Conservation (phyloP, 805 yeast species). For the Teunomyces tritomae region DNA sequence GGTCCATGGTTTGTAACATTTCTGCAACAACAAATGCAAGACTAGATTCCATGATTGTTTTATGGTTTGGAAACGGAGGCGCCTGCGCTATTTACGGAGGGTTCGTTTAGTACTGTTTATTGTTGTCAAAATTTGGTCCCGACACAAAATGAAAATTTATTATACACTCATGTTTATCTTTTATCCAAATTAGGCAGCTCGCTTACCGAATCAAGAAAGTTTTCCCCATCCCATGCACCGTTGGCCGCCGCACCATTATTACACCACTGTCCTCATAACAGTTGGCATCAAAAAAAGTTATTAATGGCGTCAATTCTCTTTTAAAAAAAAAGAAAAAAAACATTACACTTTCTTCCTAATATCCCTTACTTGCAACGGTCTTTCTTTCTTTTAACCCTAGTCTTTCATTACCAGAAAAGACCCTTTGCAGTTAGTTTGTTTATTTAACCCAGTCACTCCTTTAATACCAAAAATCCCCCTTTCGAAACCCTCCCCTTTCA, state of each 20-base stretch:
- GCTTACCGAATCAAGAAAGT: not conserved
- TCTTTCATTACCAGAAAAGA: conserved; percentile 6
- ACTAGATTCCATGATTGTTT: not conserved
- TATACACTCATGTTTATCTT: not conserved
- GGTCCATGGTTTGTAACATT: not conserved
- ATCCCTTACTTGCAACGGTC: not conserved
- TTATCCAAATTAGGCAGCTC: not conserved
- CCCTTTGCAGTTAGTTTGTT: not conserved
- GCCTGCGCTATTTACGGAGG: not conserved
- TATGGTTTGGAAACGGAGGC: not conserved
- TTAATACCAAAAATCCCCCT: not conserved
- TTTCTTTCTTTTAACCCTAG: conserved; percentile 4
- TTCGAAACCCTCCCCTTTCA: not conserved
- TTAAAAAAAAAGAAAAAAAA: not conserved
- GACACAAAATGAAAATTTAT: not conserved
- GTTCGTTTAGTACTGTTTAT: not conserved
- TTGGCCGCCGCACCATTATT: not conserved
- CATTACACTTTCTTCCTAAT: not conserved
- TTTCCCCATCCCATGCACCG: not conserved
- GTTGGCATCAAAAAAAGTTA: not conserved
- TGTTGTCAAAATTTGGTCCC: not conserved
- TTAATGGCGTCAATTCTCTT: not conserved
- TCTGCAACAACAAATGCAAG: not conserved
- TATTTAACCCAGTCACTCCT: conserved; percentile 1
- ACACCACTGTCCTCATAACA: not conserved